Conservation (phyloP, 495 filamentous ascomycete genomes). For the Neurospora sp. region DNA sequence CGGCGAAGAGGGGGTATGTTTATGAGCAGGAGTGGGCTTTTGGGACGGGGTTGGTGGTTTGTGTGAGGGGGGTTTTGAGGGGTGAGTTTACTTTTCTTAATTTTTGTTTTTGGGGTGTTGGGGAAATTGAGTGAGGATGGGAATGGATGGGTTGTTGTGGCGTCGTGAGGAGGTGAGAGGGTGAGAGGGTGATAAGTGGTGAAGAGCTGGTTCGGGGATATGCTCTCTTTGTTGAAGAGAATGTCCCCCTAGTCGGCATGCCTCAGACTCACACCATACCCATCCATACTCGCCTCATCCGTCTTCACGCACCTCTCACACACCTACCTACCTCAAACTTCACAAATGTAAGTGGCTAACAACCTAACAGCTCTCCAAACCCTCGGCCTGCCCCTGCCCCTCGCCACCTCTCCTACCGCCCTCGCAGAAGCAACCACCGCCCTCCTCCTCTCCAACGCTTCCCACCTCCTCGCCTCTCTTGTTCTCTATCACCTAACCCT, state of each 20-base stretch:
- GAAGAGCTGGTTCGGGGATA: background rate
- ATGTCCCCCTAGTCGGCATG: background rate
- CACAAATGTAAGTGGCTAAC: too few relatives aligned
- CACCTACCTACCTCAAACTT: background rate
- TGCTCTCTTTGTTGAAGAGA: background rate
- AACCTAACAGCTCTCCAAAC: background rate
- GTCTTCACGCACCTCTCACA: too few relatives aligned
- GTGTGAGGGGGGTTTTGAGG: constrained; percentile 31
- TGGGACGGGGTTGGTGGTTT: constrained; percentile 53
- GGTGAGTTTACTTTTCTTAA: constrained; percentile 12
- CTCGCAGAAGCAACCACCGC: constrained; percentile 36
- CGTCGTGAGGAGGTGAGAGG: background rate
- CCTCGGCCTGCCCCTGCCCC: background rate
- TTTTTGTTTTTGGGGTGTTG: background rate
- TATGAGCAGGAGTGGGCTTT: constrained; percentile 99
- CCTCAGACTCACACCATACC: background rate
- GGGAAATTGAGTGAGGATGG: background rate
- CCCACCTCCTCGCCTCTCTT: constrained; percentile 67
- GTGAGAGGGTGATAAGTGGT: background rate
- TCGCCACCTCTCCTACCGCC: background rate
- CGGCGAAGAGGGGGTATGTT: constrained; percentile 59
- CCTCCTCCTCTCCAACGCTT: constrained; percentile 53
- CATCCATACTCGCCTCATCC: background rate
- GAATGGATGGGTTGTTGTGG: background rate
- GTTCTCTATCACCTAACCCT: constrained; percentile 53